Evolutionary conservation across 257 asterid genomes (phyloP).

Genomic region (Eustoma russellianum): DNA sequence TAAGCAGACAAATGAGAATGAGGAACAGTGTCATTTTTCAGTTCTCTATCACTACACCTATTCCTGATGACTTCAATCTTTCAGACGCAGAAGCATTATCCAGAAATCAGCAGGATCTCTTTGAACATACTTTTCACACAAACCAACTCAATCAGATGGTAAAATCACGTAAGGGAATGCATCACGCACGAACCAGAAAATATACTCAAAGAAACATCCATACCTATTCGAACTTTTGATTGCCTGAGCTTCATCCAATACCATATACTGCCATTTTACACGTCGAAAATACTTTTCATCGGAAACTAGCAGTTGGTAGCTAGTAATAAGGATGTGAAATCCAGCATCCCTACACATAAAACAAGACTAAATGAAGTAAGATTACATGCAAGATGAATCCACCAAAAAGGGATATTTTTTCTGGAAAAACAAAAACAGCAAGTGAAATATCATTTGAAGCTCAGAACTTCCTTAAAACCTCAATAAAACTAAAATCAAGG

Average conservation of each 20-base stretch:
- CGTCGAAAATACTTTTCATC: slow-evolving; percentile 93
- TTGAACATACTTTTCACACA: background rate
- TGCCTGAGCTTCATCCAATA: slow-evolving; percentile 99
- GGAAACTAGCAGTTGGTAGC: slow-evolving; percentile 85
- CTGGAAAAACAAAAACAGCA: too few species aligned
- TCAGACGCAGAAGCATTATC: background rate
- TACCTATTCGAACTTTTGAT: slow-evolving; percentile 91
- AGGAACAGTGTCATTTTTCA: background rate
- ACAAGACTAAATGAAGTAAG: slow-evolving; percentile 9
- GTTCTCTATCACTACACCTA: background rate
- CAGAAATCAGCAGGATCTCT: background rate
- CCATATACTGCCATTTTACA: slow-evolving; percentile 98
- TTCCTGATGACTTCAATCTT: background rate
- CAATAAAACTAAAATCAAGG: too few species aligned
- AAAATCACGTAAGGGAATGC: background rate
- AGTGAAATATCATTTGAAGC: too few species aligned
- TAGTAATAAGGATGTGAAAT: slow-evolving; percentile 94
- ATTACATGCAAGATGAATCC: background rate
- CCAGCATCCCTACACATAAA: slow-evolving; percentile 73
- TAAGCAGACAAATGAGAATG: too few species aligned
- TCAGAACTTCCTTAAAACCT: too few species aligned
- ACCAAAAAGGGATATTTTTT: too few species aligned
- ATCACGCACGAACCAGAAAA: background rate
- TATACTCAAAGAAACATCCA: slow-evolving; percentile 5
- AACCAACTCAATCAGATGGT: background rate